Base-by-base conservation (phyloP, 2,329 filamentous ascomycete genomes). In the Penicillium sp. region DNA sequence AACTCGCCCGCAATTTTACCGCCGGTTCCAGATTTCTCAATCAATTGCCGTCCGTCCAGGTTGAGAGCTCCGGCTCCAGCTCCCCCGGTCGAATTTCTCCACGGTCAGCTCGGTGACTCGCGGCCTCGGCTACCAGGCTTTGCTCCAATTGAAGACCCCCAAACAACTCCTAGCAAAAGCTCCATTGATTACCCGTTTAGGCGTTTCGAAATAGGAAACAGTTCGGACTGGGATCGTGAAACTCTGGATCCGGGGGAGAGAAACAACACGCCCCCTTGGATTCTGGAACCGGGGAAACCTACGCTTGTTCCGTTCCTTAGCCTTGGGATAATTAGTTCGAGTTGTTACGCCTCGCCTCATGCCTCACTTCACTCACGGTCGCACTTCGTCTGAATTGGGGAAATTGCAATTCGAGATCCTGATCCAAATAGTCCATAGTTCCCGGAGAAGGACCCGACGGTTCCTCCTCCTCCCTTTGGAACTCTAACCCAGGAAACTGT, bases 401-500 rank as follows among this genome's bases (percentile, higher is more conserved):
- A 38, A 38, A 38, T 15, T 15, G 11, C 11, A 15, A 15, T 15
- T 15, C 5, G 15, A 41, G 15, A 15, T 41, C 35, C 35, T 5
- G 35, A 26, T 41, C 15, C 35, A 15, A 41, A 41, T 15, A 35
- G 8, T 35, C 8, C 4, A 35, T 3, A 35, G 3, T 13, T 35
- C 11, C 35, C 35, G 35, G 35, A 41, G 11, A 41, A 41, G 26
- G 35, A 41, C 15, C 35, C 35, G 35, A 41, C 35, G 35, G 2
- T 9, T 13, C 35, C 35, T 15, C 8, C 31, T 35, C 47, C 48
- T 50, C 23, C 23, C 26, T n/a, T 31, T 31, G 48, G 15, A 50
- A 50, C 44, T 23, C 48, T 50, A 17, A 50, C 48, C 48, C 48
- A 49, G 47, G 23, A 49, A 49, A 49, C 47, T 23, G 17, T 49